Evolutionary conservation across 352 stramenopile genomes (phyloP), one percentile per base, ranked within the genome.

Genomic region (Lagenidium sp.): DNA sequence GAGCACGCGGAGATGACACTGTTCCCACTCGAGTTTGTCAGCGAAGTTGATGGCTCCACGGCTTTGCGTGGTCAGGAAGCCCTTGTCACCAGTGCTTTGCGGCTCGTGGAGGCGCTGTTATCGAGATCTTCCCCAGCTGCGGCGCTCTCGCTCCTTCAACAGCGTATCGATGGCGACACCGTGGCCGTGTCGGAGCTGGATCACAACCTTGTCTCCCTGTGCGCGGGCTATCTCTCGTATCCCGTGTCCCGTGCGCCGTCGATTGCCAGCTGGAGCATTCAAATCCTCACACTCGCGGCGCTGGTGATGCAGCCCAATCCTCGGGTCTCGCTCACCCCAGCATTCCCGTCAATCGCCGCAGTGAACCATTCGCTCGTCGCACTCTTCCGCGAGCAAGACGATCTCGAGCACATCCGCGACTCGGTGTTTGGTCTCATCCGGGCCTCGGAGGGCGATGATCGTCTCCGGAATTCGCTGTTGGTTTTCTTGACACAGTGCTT

Each of bases 201-300:
- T n/a, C n/a, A n/a, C n/a, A n/a, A n/a, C n/a, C 42, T 84, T 22
- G 57, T 80, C 23, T 72, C 64, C 8, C 52, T 87, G 0, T 80
- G 66, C 20, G 61, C 61, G 5, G 64, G 57, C 21, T 84, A 82
- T 38, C 48, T 87, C 2, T 61, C 48, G 12, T 83, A 76, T 49
- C 42, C 69, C 12, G 22, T 71, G 13, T 46, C 61, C 13, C 65
- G 77, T 15, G 49, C 57, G 6, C 41, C 55, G 36, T 50, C 45
- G 7, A 55, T 84, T 48, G 58, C 61, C 8, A 55, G 60, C 18
- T 65, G 50, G 61, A 80, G 70, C 25, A 50, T 86, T 22, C 60
- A 57, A 35, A 65, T 84, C 32, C 45, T 86, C 28, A 61, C 72
- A n/a, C 65, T 57, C 36, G 68, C 66, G 2, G 61, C 69, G 25